Conservation (phyloP, 2,329 filamentous ascomycete species). For the Dactylellina drechsleri region DNA sequence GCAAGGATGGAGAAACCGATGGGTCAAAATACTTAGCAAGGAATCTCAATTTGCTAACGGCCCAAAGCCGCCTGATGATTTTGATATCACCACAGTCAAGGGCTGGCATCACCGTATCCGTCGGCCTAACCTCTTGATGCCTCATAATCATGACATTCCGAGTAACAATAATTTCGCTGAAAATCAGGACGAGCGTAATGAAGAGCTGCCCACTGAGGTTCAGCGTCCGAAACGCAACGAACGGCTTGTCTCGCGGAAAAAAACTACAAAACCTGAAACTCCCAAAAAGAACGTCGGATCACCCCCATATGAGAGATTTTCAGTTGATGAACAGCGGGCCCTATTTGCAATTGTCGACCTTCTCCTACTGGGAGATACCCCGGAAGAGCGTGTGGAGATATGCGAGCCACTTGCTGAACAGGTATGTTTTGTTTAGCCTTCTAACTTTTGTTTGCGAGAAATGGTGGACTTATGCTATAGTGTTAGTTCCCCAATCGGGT, state of each 20-base stretch:
- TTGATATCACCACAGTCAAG: constrained; percentile 41
- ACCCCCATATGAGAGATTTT: neutral
- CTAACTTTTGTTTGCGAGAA: too few species aligned
- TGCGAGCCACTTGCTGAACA: constrained; percentile 25
- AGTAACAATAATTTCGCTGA: constrained; percentile 1
- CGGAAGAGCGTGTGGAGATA: constrained; percentile 33
- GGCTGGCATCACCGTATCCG: constrained; percentile 35
- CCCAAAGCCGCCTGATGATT: constrained; percentile 19
- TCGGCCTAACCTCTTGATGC: constrained; percentile 8
- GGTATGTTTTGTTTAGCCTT: constrained; percentile 7
- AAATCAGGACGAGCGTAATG: neutral
- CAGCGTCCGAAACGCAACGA: too few species aligned
- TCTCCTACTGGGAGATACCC: constrained; percentile 20
- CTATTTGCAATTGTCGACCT: constrained; percentile 25
- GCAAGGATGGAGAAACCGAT: constrained; percentile 57
- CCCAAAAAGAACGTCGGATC: neutral
- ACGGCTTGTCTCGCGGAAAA: too few species aligned
- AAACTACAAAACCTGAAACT: neutral
- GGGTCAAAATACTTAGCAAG: constrained; percentile 55
- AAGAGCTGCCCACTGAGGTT: neutral
- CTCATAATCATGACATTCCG: too few species aligned
- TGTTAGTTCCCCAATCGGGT: constrained; percentile 30
- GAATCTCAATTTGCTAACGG: constrained; percentile 16
- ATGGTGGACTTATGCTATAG: neutral
- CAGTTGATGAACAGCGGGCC: constrained; percentile 16